phyloP scores from a whole-genome alignment of 73 alveolate genomes.

The Paraurostyla sp. region DNA sequence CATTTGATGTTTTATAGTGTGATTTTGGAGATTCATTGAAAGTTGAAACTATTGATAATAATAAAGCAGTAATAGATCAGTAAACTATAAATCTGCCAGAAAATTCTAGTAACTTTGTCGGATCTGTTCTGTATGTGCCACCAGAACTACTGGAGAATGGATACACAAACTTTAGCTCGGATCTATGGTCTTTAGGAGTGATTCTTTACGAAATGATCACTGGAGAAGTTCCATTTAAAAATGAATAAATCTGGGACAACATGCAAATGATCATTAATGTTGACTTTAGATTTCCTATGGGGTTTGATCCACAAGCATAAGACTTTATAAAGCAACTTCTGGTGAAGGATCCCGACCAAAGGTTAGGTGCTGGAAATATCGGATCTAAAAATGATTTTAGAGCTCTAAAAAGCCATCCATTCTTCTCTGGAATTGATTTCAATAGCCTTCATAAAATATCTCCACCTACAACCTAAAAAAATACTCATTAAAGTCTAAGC shows the following conservation, averaged over 20 bases:
- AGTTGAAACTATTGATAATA: background rate
- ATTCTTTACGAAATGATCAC: constrained; percentile 45
- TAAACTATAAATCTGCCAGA: background rate
- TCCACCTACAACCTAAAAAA: constrained; percentile 24
- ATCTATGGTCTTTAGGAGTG: constrained; percentile 65
- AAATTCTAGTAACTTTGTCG: constrained; percentile 60
- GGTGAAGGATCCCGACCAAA: background rate
- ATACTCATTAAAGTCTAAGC: background rate
- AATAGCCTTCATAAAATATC: background rate
- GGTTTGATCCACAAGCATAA: background rate
- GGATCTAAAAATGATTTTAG: background rate
- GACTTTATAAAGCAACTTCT: constrained; percentile 13
- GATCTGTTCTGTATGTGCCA: constrained; percentile 76
- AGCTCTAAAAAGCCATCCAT: constrained; percentile 72
- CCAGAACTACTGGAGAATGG: constrained; percentile 78
- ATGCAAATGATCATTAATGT: constrained; percentile 22
- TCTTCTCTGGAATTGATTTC: constrained; percentile 74
- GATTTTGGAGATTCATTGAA: constrained; percentile 55
- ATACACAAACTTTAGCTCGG: constrained; percentile 19
- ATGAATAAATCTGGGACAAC: constrained; percentile 17
- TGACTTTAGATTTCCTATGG: constrained; percentile 8
- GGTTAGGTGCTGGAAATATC: constrained; percentile 44
- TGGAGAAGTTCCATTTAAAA: constrained; percentile 57
- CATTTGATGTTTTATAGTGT: background rate
- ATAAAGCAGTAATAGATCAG: background rate